Conservation (phyloP, 768 basidiomycete genomes). For the Russula virescens region DNA sequence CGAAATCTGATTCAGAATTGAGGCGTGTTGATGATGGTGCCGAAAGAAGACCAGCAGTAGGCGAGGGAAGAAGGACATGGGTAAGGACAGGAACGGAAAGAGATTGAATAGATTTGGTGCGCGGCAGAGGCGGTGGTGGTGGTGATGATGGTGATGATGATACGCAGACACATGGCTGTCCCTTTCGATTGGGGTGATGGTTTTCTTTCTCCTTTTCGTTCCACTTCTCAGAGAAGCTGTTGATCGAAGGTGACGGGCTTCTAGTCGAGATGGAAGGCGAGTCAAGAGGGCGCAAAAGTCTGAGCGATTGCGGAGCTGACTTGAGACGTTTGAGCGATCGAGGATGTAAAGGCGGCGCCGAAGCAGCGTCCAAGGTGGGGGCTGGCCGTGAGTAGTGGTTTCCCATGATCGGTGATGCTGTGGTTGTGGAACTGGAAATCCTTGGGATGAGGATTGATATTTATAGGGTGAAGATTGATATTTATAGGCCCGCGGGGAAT, state of each 20-base stretch:
- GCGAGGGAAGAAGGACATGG: constrained; percentile 19
- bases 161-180: not conserved
- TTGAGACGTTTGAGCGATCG: constrained; percentile 22
- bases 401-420: constrained; percentile 5
- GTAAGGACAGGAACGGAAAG: constrained; percentile 1
- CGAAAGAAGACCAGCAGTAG: constrained; percentile 20
- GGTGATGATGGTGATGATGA: not conserved
- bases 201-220: constrained; percentile 13
- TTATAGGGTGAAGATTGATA: constrained; percentile 16
- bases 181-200: not conserved
- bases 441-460: constrained; percentile 1
- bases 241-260: constrained; percentile 13
- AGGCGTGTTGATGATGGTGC: not conserved
- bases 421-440: not conserved
- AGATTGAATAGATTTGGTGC: constrained; percentile 1
- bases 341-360: not conserved
- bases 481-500: constrained; percentile 15
- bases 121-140: too few species aligned
- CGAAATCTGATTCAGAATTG: constrained; percentile 7
- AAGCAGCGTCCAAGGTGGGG: not conserved
- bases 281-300: constrained; percentile 4
- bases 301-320: constrained; percentile 18
- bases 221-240: constrained; percentile 21
- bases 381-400: constrained; percentile 10
- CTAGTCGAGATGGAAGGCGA: constrained; percentile 5